phyloP scores from a whole-genome alignment of 2,329 filamentous ascomycete genomes.

The Cladorrhinum sp. region DNA sequence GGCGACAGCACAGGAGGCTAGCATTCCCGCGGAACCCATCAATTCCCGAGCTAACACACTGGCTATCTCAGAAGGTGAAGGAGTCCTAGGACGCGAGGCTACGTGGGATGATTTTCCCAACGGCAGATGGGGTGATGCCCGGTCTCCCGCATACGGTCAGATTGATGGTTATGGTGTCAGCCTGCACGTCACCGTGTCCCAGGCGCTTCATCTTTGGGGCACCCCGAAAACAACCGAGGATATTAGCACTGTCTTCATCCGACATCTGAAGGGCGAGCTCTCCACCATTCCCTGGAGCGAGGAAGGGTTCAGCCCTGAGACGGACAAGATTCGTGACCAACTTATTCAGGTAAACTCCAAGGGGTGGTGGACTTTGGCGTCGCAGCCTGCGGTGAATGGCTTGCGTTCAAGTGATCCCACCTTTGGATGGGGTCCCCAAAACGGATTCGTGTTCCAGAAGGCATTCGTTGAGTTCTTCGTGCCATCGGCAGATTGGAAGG shows the following conservation, averaged over 20 bases:
- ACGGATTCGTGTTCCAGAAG: conserved; percentile 97
- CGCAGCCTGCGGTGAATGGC: conserved; percentile 90
- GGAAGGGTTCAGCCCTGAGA: conserved; percentile 81
- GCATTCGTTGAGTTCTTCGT: conserved; percentile 97
- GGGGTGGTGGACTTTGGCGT: conserved; percentile 96
- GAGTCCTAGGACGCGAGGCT: conserved; percentile 83
- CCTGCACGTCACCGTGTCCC: conserved; percentile 81
- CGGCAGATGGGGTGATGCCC: conserved; percentile 88
- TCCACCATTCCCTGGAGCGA: conserved; percentile 91
- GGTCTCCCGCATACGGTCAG: conserved; percentile 90
- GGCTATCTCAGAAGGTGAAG: conserved; percentile 91
- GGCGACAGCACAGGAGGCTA: conserved; percentile 72
- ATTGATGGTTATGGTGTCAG: conserved; percentile 99
- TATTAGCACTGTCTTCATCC: conserved; percentile 75
- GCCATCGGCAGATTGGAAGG: conserved; percentile 67
- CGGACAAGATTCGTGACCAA: conserved; percentile 71
- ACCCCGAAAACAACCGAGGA: conserved; percentile 67
- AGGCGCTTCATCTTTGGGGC: conserved; percentile 84
- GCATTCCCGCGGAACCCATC: conserved; percentile 68
- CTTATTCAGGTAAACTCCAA: conserved; percentile 72
- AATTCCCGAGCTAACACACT: conserved; percentile 81
- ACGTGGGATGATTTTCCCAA: conserved; percentile 99
- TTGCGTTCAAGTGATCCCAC: conserved; percentile 70
- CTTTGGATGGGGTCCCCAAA: conserved; percentile 90
- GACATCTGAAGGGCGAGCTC: conserved; percentile 76